Evolutionary conservation across 129 eudicot species (phyloP).

Genomic region (Saussurea involucrata): DNA sequence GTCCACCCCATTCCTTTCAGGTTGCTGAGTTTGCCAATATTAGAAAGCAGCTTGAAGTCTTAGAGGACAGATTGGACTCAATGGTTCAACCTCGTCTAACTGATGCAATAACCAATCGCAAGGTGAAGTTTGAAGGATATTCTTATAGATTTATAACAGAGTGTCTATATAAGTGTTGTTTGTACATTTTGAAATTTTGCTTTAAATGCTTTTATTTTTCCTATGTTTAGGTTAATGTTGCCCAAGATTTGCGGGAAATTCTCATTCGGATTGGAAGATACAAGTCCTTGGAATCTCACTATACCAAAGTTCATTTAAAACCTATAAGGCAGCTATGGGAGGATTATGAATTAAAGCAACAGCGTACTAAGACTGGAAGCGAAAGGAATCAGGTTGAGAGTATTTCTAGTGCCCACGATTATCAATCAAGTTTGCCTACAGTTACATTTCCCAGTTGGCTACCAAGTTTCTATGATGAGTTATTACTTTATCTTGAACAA

Average conservation of each 20-base stretch:
- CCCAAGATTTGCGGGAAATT: constrained; percentile 90
- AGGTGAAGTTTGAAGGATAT: constrained; percentile 39
- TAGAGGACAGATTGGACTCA: constrained; percentile 96
- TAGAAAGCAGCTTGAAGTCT: constrained; percentile 97
- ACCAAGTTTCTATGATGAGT: constrained; percentile 84
- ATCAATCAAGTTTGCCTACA: constrained; percentile 38
- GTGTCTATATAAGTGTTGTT: constrained; percentile 1
- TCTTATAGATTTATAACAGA: constrained; percentile 1
- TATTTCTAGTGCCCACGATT: constrained; percentile 42
- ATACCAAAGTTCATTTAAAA: constrained; percentile 83
- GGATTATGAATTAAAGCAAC: constrained; percentile 72
- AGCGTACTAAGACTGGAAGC: constrained; percentile 43
- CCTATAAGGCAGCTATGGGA: constrained; percentile 88
- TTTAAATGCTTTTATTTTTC: not conserved
- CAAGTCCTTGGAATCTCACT: constrained; percentile 80
- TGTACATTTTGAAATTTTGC: not conserved
- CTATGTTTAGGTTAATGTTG: constrained; percentile 59
- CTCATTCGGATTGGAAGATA: constrained; percentile 91
- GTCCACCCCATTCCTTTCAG: constrained; percentile 35
- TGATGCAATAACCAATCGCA: constrained; percentile 83
- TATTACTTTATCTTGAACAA: constrained; percentile 90
- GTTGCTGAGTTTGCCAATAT: constrained; percentile 99
- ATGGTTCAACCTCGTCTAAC: constrained; percentile 97
- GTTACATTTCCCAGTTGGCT: constrained; percentile 84
- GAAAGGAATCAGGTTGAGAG: constrained; percentile 66